phyloP scores from a whole-genome alignment of 2,329 filamentous ascomycete genomes.

The Clonostachys byssicola region DNA sequence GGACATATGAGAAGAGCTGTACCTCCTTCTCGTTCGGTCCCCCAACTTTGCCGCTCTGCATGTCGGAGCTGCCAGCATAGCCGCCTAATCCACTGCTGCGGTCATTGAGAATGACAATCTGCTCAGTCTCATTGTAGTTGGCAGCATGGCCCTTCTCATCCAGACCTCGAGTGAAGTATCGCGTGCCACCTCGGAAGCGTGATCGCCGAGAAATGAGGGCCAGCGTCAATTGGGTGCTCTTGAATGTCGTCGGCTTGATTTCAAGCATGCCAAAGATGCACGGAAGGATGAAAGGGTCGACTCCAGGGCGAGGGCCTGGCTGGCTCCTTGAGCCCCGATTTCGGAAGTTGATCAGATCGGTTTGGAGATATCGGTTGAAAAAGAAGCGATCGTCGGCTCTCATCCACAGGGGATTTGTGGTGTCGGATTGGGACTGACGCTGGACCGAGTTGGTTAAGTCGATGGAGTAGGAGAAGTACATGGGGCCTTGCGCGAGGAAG shows the following conservation, averaged over 20 bases:
- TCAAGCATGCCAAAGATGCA: slow-evolving; percentile 96
- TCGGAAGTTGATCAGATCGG: slow-evolving; percentile 87
- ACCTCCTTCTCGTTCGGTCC: slow-evolving; percentile 63
- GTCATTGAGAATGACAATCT: slow-evolving; percentile 87
- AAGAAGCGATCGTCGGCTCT: slow-evolving; percentile 96
- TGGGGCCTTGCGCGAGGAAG: slow-evolving; percentile 77
- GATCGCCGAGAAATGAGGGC: slow-evolving; percentile 86
- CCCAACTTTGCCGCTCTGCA: slow-evolving; percentile 68
- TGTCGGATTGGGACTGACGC: slow-evolving; percentile 76
- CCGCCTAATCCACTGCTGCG: slow-evolving; percentile 69
- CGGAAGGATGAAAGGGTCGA: slow-evolving; percentile 90
- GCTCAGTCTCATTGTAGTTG: slow-evolving; percentile 98
- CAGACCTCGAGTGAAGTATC: slow-evolving; percentile 92
- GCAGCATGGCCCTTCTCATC: slow-evolving; percentile 94
- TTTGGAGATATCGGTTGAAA: slow-evolving; percentile 93
- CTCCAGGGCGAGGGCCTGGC: slow-evolving; percentile 65
- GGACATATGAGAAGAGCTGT: slow-evolving; percentile 90
- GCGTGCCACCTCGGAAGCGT: slow-evolving; percentile 81
- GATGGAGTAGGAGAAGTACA: slow-evolving; percentile 98
- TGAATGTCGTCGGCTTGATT: slow-evolving; percentile 82
- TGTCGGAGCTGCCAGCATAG: slow-evolving; percentile 72
- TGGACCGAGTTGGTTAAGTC: slow-evolving; percentile 98
- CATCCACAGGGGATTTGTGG: slow-evolving; percentile 76
- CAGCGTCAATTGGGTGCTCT: slow-evolving; percentile 78
- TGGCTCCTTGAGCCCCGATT: slow-evolving; percentile 57